Conservation (phyloP, 2,329 filamentous ascomycete genomes). For the Neonectria hederae region DNA sequence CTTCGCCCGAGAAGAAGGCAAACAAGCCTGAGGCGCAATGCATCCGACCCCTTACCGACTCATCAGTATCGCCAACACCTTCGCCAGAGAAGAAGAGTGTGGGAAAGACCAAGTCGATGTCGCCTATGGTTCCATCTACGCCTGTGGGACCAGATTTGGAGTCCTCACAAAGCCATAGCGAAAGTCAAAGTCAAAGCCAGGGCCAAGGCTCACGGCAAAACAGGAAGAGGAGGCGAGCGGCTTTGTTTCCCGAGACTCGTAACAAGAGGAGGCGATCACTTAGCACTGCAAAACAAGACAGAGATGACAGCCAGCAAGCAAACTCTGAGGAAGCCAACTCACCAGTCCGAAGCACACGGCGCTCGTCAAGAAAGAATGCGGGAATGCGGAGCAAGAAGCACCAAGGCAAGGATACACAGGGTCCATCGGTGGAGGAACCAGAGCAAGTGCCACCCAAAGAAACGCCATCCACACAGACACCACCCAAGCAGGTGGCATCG, state of each 20-base stretch:
- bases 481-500: constrained; percentile 6
- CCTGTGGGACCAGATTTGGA: constrained; percentile 28
- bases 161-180: constrained; percentile 18
- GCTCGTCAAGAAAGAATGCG: constrained; percentile 38
- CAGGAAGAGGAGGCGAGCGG: constrained; percentile 47
- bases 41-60: constrained; percentile 37
- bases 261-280: constrained; percentile 45
- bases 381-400: constrained; percentile 30
- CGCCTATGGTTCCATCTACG: constrained; percentile 39
- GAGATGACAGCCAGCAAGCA: constrained; percentile 34
- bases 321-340: constrained; percentile 28
- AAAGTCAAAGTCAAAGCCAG: constrained; percentile 22
- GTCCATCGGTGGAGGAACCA: constrained; percentile 23
- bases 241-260: constrained; percentile 33
- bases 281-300: constrained; percentile 26
- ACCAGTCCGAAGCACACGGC: constrained; percentile 32
- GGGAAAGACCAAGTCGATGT: constrained; percentile 18
- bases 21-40: constrained; percentile 22
- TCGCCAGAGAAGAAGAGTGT: constrained; percentile 31
- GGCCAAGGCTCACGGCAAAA: constrained; percentile 34
- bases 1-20: constrained; percentile 30
- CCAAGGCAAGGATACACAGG: constrained; percentile 22
- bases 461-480: background rate
- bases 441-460: background rate
- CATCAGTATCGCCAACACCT: constrained; percentile 22